Evolutionary conservation across 2,329 filamentous ascomycete genomes (phyloP), one percentile per base, ranked within the genome.

Genomic region (Pseudofabraea citricarpa): DNA sequence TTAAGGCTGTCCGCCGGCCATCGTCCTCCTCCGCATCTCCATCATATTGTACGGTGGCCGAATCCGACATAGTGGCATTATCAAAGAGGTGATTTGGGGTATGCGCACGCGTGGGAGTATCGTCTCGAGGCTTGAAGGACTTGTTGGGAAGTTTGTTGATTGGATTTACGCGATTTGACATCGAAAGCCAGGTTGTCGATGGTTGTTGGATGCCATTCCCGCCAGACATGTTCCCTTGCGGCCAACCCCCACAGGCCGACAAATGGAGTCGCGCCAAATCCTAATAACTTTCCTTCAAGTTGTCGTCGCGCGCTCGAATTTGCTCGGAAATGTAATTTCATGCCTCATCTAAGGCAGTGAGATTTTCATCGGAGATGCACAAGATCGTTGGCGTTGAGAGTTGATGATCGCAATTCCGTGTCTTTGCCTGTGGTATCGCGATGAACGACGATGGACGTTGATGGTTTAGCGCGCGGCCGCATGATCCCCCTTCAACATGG

Each of bases 1-100:
- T 79, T 66, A 96, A 93, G 60, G 83, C 72, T 59, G 80, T 74
- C 66, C 85, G 64, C 59, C 72, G 83, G 62, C 81, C 76, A 55
- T 79, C 77, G 62, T 90, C 85, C 39, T 89, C 85, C 58, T 84
- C 72, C 58, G 73, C 69, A 59, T 76, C 73, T 51, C 62, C 64
- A 51, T 74, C 72, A 58, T 67, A 65, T 64, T 65, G 66, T 66
- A 68, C 62, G 62, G 65, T 67, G 53, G 61, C 69, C 60, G 56
- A 62, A 56, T 72, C 69, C 48, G 61, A 64, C 49, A 70, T 68
- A 53, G 68, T 67, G 51, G 68, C 67, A 60, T 60, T 57, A 40
- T 56, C 49, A 43, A 55, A 43, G 18, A 48, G 44, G 41, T 50
- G 41, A 49, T 41, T 51, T 36, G 58, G 52, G 44, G 54, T 56